These are phyloP conservation scores for Penicillium subrubescens DNA, from an alignment of 495 filamentous ascomycete species.

Conservation along the genomic window DNA sequence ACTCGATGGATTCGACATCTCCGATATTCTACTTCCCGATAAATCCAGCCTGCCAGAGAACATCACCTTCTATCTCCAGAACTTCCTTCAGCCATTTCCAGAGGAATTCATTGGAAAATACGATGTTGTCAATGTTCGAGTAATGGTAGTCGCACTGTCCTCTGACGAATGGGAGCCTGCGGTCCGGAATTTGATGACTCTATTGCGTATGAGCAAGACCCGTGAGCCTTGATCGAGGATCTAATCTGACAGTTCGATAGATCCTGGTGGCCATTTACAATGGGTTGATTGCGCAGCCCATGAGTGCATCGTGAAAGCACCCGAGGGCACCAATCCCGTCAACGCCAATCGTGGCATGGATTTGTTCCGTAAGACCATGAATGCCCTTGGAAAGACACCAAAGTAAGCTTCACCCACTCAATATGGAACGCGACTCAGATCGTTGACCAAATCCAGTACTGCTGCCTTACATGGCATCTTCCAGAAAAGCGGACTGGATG, in stretches of 20 bases:
- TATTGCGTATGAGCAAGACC: not conserved
- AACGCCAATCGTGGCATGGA: slow-evolving; percentile 1
- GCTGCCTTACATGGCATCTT: not conserved
- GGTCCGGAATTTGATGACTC: slow-evolving; percentile 7
- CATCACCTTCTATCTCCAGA: slow-evolving; percentile 8
- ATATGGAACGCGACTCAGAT: not conserved
- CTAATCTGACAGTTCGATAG: not conserved
- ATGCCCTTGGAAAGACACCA: slow-evolving; percentile 4
- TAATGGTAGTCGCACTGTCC: slow-evolving; percentile 6
- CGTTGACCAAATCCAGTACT: not conserved
- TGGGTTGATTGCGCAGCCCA: slow-evolving; percentile 7
- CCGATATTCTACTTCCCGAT: not conserved
- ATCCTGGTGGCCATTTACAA: slow-evolving; percentile 2
- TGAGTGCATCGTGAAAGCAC: slow-evolving; percentile 3
- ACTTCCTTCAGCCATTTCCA: slow-evolving; percentile 3
- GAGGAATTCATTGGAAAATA: slow-evolving; percentile 2
- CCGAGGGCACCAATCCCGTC: not conserved
- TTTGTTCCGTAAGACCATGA: slow-evolving; percentile 2
- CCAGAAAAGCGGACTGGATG: slow-evolving; percentile 3
- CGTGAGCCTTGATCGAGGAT: not conserved
- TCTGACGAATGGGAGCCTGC: slow-evolving; percentile 9
- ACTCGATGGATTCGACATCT: slow-evolving; percentile 8
- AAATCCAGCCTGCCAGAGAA: not conserved
- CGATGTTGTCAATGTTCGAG: slow-evolving; percentile 11
- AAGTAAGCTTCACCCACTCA: not conserved